These are phyloP conservation scores for Collybiopsis confluens DNA, from an alignment of 768 basidiomycete species.

Conservation along the genomic window DNA sequence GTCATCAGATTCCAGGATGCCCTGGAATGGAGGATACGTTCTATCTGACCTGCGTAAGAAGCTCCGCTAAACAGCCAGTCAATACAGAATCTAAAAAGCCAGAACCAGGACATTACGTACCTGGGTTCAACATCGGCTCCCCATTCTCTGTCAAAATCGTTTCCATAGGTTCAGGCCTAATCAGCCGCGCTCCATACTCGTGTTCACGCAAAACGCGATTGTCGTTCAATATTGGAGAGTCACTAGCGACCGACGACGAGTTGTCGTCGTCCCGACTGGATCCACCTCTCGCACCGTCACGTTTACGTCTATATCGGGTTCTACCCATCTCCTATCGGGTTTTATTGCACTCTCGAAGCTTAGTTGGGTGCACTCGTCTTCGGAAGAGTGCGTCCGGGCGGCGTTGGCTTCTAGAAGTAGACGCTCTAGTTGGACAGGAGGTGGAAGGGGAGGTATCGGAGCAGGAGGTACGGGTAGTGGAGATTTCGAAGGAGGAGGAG, in stretches of 20 bases:
- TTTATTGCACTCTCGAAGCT: background rate
- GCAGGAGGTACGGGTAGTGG: too few relatives aligned
- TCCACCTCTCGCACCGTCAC: background rate
- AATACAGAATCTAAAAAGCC: too few relatives aligned
- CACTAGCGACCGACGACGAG: constrained; percentile 1
- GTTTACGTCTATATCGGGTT: background rate
- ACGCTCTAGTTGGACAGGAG: too few relatives aligned
- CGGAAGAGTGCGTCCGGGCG: background rate
- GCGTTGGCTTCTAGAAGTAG: too few relatives aligned
- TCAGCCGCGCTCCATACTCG: constrained; percentile 27
- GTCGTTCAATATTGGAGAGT: background rate
- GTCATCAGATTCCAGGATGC: too few relatives aligned
- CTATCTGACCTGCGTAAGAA: too few relatives aligned
- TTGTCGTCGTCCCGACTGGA: background rate
- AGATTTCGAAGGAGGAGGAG: too few relatives aligned
- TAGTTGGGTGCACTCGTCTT: background rate
- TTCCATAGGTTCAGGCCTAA: constrained; percentile 40
- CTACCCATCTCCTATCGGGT: background rate
- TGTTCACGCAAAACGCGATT: constrained; percentile 1
- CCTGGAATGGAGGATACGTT: too few relatives aligned
- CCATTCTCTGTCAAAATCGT: constrained; percentile 61
- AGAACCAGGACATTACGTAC: constrained; percentile 41
- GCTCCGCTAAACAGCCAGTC: too few relatives aligned
- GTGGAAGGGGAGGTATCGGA: too few relatives aligned
- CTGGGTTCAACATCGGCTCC: constrained; percentile 65